Base-by-base conservation (phyloP, 768 basidiomycete genomes). In the Suillus placidus region DNA sequence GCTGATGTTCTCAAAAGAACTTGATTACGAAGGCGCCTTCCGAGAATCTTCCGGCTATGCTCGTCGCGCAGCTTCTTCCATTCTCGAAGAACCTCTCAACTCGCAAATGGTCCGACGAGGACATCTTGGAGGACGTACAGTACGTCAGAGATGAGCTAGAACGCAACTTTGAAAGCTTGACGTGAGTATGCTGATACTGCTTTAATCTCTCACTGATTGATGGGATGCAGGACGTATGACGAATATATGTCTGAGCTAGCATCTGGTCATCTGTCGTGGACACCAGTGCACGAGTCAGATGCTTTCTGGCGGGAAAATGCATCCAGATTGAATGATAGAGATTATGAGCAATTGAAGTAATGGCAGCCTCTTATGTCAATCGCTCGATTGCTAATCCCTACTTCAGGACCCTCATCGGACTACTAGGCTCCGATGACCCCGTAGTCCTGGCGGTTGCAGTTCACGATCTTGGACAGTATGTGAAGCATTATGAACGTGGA, bases 241-340 rank as follows among this genome's bases (percentile, higher is more conserved):
- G 96, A 98, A 77, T 99, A 98, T 73, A 87, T 85, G 13, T 95
- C 94, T 0, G 97, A 99, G 76, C 80, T 99, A 37, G 81, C 87
- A 20, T 93, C 92, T 6, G 95, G 96, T 2, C 94, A 95, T 75
- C 80, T 99, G 32, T 92, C 94, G 7, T 99, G 97, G 97, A 89
- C 93, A 6, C 96, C 97, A 14, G 92, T 94, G 12, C 97, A 99
- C 73, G 93, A 95, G 73, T 96, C 93, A 2, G 97, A 98, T 66
- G 88, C 94, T 42, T 99, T 99, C 80, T 99, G 97, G 97, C 93
- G 92, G 73, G 95, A 96, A 80, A 98, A 99, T 73, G 95, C 92
- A 6, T 79, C 82, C 8, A 94, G 88, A 73, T 79, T 99, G 51
- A 93, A 95, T 69, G 95, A 98, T 67, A 87, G 86, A 62, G 91